Conservation (phyloP, 345 rosid genomes). For the Hevea brasiliensis region DNA sequence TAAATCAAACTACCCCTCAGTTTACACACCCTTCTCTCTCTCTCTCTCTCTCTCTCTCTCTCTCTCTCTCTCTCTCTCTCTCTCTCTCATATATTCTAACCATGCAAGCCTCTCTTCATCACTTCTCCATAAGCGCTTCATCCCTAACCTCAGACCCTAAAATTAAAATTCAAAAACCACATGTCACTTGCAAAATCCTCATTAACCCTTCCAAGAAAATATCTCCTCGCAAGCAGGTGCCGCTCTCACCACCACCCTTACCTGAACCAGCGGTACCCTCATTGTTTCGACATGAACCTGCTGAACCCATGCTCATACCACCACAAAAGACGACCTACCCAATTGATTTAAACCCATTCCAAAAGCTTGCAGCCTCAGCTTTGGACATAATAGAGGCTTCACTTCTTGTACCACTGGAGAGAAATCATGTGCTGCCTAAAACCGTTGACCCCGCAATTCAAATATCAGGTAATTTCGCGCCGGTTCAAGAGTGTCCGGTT, state of each 20-base stretch:
- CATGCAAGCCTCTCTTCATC: constrained; percentile 19
- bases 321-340: constrained; percentile 5
- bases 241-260: not conserved
- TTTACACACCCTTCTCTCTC: too few relatives aligned
- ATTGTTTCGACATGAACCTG: not conserved
- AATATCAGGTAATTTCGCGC: constrained; percentile 68
- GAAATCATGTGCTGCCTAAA: constrained; percentile 27
- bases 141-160: not conserved
- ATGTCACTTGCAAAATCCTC: constrained; percentile 25
- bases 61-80: too few relatives aligned
- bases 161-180: not conserved
- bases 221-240: not conserved
- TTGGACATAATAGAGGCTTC: constrained; percentile 43
- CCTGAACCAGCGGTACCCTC: not conserved
- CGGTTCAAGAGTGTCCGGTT: constrained; percentile 68
- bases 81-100: not conserved
- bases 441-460: constrained; percentile 50
- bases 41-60: not conserved
- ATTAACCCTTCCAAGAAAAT: constrained; percentile 25
- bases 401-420: constrained; percentile 33
- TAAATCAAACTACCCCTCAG: not conserved
- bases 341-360: constrained; percentile 35
- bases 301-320: not conserved
- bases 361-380: constrained; percentile 37
- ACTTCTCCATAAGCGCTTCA: not conserved